These are phyloP conservation scores for Amanita pallidorosea DNA, from an alignment of 768 basidiomycete species.

Conservation along the genomic window DNA sequence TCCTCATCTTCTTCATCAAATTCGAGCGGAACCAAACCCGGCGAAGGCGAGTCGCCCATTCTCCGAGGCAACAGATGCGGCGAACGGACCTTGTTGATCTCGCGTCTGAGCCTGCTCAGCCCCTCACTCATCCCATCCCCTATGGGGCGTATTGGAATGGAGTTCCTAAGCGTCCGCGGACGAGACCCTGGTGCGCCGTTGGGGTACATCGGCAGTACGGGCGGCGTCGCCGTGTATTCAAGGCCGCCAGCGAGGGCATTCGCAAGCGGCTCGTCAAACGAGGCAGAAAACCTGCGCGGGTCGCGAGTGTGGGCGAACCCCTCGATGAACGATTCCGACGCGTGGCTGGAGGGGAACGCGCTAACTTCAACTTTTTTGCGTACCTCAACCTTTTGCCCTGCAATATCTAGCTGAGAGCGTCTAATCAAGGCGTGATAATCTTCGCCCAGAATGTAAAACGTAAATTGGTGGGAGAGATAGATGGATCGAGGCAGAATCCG, in stretches of 20 bases:
- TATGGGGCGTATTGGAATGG: slow-evolving; percentile 50
- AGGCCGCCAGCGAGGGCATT: slow-evolving; percentile 60
- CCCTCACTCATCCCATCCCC: slow-evolving; percentile 52
- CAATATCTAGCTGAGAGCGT: slow-evolving; percentile 47
- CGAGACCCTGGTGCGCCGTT: slow-evolving; percentile 44
- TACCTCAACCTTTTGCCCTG: slow-evolving; percentile 54
- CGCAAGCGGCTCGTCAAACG: slow-evolving; percentile 73
- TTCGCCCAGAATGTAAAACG: slow-evolving; percentile 64
- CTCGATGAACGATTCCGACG: slow-evolving; percentile 42
- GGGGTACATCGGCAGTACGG: slow-evolving; percentile 69
- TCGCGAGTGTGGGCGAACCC: slow-evolving; percentile 34
- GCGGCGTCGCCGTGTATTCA: slow-evolving; percentile 29
- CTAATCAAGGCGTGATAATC: slow-evolving; percentile 76
- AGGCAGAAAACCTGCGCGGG: slow-evolving; percentile 35
- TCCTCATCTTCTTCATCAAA: slow-evolving; percentile 68
- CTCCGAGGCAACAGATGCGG: slow-evolving; percentile 23
- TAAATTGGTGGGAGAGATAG: slow-evolving; percentile 80
- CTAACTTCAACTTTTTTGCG: slow-evolving; percentile 61
- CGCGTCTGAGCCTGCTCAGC: slow-evolving; percentile 45
- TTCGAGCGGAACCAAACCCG: slow-evolving; percentile 34
- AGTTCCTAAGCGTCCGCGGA: slow-evolving; percentile 29
- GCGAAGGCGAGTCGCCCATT: slow-evolving; percentile 13
- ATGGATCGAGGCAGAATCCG: slow-evolving; percentile 60
- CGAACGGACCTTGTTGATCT: slow-evolving; percentile 41
- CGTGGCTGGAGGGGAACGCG: slow-evolving; percentile 28